Percentiles rank a stretch among this genome's conserved stretches.
Conservation (phyloP, 805 yeast genomes). For the Cyberlindnera sargentensis region DNA sequence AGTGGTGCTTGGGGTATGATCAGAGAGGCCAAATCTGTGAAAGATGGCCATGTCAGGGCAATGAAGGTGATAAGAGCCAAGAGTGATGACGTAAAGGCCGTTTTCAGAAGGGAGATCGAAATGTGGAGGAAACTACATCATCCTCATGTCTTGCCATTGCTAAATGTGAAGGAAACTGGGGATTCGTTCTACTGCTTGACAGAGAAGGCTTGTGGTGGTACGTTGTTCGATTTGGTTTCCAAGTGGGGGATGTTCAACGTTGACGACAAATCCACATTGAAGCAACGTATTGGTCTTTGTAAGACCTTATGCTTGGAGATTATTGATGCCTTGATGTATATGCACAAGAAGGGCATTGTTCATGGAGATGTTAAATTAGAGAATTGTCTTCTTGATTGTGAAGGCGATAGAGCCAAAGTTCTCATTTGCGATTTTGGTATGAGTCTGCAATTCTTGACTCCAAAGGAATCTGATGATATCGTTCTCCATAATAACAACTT, state of each 20-base stretch:
- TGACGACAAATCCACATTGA: slow-evolving; percentile 23
- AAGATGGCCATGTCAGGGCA: slow-evolving; percentile 32
- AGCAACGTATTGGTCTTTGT: slow-evolving; percentile 29
- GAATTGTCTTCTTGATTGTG: slow-evolving; percentile 46
- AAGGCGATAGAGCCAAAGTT: slow-evolving; percentile 25
- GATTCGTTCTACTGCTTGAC: slow-evolving; percentile 68
- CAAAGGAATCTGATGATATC: slow-evolving; percentile 15
- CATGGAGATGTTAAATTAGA: slow-evolving; percentile 75
- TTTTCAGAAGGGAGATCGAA: slow-evolving; percentile 62
- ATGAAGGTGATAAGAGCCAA: slow-evolving; percentile 56
- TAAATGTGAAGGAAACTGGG: slow-evolving; percentile 54
- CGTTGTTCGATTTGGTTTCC: slow-evolving; percentile 69
- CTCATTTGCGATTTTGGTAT: slow-evolving; percentile 88
- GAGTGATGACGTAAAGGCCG: slow-evolving; percentile 43
- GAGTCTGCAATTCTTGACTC: slow-evolving; percentile 33
- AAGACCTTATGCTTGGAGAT: slow-evolving; percentile 44
- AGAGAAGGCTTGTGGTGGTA: slow-evolving; percentile 64
- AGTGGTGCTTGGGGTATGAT: slow-evolving; percentile 89
- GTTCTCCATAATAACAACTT: slow-evolving; percentile 20
- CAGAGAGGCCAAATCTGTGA: slow-evolving; percentile 49
- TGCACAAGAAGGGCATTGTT: slow-evolving; percentile 64
- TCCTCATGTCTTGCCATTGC: slow-evolving; percentile 54
- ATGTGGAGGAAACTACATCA: slow-evolving; percentile 72
- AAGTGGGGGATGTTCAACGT: slow-evolving; percentile 49
- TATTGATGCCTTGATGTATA: slow-evolving; percentile 47